Conservation (phyloP, 768 basidiomycete genomes). For the Exidia glandulosa region DNA sequence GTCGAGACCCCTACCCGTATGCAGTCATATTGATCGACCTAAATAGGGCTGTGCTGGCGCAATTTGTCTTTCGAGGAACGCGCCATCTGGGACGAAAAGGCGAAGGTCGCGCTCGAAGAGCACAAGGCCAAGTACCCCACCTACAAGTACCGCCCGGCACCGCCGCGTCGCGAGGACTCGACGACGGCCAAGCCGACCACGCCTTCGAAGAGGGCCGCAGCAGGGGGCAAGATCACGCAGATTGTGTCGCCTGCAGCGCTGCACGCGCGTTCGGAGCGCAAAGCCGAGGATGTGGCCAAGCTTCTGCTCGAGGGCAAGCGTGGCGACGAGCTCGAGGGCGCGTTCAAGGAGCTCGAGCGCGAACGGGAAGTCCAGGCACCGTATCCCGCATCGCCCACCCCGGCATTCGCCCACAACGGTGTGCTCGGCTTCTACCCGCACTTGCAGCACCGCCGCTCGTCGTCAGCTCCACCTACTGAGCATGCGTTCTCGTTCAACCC, state of each 20-base stretch:
- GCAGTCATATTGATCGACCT: neutral
- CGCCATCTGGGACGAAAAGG: slow-evolving; percentile 68
- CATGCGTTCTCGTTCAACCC: neutral
- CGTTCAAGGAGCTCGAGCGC: slow-evolving; percentile 42
- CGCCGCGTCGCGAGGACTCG: slow-evolving; percentile 18
- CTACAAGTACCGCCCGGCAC: slow-evolving; percentile 71
- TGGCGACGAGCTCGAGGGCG: slow-evolving; percentile 53
- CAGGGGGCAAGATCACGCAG: slow-evolving; percentile 23
- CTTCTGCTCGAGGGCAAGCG: slow-evolving; percentile 57
- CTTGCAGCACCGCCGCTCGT: slow-evolving; percentile 42
- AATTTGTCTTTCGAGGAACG: slow-evolving; percentile 55
- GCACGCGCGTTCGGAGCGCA: slow-evolving; percentile 26
- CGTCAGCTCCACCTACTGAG: slow-evolving; percentile 39
- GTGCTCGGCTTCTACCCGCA: slow-evolving; percentile 8
- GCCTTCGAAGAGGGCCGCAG: neutral
- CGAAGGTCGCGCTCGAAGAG: slow-evolving; percentile 56
- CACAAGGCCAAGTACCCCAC: slow-evolving; percentile 67
- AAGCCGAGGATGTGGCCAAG: slow-evolving; percentile 46
- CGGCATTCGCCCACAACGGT: neutral
- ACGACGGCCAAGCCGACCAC: neutral
- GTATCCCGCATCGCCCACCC: slow-evolving; percentile 2
- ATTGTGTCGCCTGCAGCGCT: slow-evolving; percentile 33
- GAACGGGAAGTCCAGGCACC: slow-evolving; percentile 13
- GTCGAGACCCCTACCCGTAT: neutral
- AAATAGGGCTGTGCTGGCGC: slow-evolving; percentile 62